A percentile compares a stretch with the other conserved stretches of the same genome.
phyloP scores from a whole-genome alignment of 805 yeast species.

The Yueomyces sp. region DNA sequence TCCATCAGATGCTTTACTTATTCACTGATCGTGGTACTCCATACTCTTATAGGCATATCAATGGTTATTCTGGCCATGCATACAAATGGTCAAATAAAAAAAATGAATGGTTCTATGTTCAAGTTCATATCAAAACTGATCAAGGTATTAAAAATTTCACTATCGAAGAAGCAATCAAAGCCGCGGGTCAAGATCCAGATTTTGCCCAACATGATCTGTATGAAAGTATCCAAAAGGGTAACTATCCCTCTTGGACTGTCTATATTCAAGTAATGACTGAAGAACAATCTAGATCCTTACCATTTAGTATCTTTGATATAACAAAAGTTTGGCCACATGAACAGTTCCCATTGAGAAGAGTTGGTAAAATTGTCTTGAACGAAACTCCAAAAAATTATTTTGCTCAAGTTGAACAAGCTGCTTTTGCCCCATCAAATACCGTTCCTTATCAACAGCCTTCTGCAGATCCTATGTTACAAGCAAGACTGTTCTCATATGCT shows the following conservation, averaged over 20 bases:
- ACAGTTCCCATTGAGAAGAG: conserved; percentile 74
- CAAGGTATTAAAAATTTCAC: conserved; percentile 39
- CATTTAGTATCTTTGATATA: conserved; percentile 77
- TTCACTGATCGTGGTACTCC: conserved; percentile 61
- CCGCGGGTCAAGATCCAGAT: conserved; percentile 74
- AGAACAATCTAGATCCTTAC: conserved; percentile 59
- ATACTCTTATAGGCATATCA: conserved; percentile 39
- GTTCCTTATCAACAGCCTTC: conserved; percentile 78
- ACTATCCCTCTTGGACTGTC: conserved; percentile 73
- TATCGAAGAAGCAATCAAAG: conserved; percentile 53
- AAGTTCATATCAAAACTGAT: conserved; percentile 41
- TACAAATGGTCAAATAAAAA: conserved; percentile 45
- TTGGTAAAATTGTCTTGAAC: conserved; percentile 67
- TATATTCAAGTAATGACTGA: conserved; percentile 80
- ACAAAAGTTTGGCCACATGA: conserved; percentile 89
- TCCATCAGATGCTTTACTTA: conserved; percentile 50
- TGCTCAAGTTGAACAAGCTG: conserved; percentile 80
- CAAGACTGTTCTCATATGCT: conserved; percentile 70
- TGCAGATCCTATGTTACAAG: conserved; percentile 74
- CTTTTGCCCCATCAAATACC: conserved; percentile 76
- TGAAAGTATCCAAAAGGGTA: conserved; percentile 64
- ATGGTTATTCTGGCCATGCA: conserved; percentile 57
- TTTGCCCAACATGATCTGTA: conserved; percentile 69
- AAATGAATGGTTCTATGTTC: conserved; percentile 43
- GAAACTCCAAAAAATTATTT: conserved; percentile 80